Evolutionary conservation across 108 stramenopile genomes (phyloP), one percentile per base, ranked within the genome.

Genomic region (Stephanodiscus minutulus): DNA sequence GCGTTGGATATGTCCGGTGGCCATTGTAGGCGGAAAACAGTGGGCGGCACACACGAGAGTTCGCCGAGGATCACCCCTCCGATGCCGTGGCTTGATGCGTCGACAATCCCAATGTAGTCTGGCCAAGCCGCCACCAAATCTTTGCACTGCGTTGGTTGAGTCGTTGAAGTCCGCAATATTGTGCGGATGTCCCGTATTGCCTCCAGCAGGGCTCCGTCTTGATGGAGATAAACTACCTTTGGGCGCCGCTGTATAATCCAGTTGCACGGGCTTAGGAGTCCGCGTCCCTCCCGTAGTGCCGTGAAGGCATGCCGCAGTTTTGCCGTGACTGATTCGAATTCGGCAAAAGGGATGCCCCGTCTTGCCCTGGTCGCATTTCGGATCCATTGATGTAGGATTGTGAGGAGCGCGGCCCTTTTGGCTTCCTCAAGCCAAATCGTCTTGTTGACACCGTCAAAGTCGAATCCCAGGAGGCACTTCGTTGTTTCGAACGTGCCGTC

Each of bases 231-330:
- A 10, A 56, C 28, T 6, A 56, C 24, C 28, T 6, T 25, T 29
- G 24, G 24, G 6, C 3, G 20, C 15, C 10, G 7, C 2, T 11
- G 55, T 0, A 56, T 24, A 56, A 56, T 24, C 27, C 27, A 17
- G 2, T 56, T 56, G 28, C 24, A 56, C 7, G 29, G 55, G 15
- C 15, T 28, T 4, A 56, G 24, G 8, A 56, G 28, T 6, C 55
- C 55, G 15, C 13, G 7, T 24, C 55, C 29, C 9, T 25, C 27
- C 27, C 10, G 55, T 10, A 56, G 24, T 21, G 55, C 24, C 0
- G 10, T 56, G 8, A 56, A 56, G 2, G 55, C 55, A 56, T 56
- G 55, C 8, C 55, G 55, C 7, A 56, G 7, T 12, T 56, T 29
- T 2, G 55, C 24, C 5, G 12, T 56, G 5, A 56, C 55, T 28